Evolutionary conservation across 768 basidiomycete genomes (phyloP), one percentile per base, ranked within the genome.

Genomic region (Tulasnella sp.): DNA sequence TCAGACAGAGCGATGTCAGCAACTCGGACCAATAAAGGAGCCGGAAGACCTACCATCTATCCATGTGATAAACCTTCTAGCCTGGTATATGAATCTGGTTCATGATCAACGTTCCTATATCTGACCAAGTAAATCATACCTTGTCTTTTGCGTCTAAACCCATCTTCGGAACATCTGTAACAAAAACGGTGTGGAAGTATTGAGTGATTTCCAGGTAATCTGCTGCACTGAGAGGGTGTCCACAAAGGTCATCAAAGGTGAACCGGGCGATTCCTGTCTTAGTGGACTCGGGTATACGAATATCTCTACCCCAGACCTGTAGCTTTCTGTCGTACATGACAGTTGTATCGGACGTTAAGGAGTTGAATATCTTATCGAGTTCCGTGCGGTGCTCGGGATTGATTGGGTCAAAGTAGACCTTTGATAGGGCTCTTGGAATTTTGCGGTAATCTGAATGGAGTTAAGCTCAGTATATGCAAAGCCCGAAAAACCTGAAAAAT

Each of bases 151-250:
- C 74, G 48, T 77, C 73, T 57, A 96, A 63, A 1, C 79, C 84
- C 81, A 99, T 81, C 70, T 86, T 85, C 40, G 84, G 87, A 27
- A 98, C 78, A 60, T 88, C 81, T 37, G 79, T 68, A 29, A 99
- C 68, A 61, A 99, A 98, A 13, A 99, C 70, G 12, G 90, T 93
- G 25, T 75, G 73, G 63, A 95, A 99, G 27, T 71, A 78, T 60
- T 79, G 79, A 3, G 92, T 93, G 50, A 99, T 76, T 68, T 96
- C 90, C 33, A 99, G 63, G 65, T 98, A 99, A 65, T 99, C 95
- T 1, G 90, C 90, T 20, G 95, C 93, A 60, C 87, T 87, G 60
- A 95, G 68, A 1, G 92, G 87, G 58, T 77, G 76, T 0, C 85
- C 87, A 60, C 95, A 99, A 15, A 99, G 71, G 53, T 92, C 79